Base-by-base conservation (phyloP, 2,329 filamentous ascomycete genomes). In the Epichloe gansuensis region DNA sequence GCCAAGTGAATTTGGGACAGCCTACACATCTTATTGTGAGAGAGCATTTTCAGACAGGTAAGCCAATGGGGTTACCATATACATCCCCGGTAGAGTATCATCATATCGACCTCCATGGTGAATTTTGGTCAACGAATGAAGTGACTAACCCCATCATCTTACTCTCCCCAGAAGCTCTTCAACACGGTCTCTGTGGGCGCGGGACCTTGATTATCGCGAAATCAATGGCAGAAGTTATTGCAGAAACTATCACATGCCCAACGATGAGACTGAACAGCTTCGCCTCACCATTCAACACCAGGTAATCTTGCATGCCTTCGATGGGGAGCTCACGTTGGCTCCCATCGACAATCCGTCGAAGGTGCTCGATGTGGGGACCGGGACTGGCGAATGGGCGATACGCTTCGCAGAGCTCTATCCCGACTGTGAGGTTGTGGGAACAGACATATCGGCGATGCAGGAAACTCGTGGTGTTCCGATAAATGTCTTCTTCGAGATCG, bases 211-310 rank as follows among this genome's bases (percentile, higher is more conserved):
- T 61, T 77, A 78, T 57, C 70, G 78, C 52, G 69, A 76, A 55
- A 80, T 85, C 56, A 77, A 85, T 65, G 79, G 75, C 44, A 77
- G 82, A 23, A 74, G 83, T 57, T 83, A 81, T 61, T 82, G 82
- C 60, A 71, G 76, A 37, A 72, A 73, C 37, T 85, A 84, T 60
- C 81, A 73, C 63, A 82, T 85, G 74, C 82, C 82, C 13, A 84
- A 83, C 63, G 82, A 85, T 59, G 78, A 83, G 46, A 67, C 74
- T 46, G 82, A 86, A 61, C 80, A 84, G 63, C 78, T 80, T 46
- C 78, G 82, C 43, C 65, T 83, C 49, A 75, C 77, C 54, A 71
- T 86, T 50, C 69, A 80, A 41, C 81, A 86, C 57, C 80, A 84
- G 61, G 76, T 84, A 46, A 84, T 80, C 59, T 66, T 82, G 5